Percentiles rank a stretch among this genome's conserved stretches.
Conservation (phyloP, 192 early-diverging fungal species). For the Umbelopsis ramanniana region DNA sequence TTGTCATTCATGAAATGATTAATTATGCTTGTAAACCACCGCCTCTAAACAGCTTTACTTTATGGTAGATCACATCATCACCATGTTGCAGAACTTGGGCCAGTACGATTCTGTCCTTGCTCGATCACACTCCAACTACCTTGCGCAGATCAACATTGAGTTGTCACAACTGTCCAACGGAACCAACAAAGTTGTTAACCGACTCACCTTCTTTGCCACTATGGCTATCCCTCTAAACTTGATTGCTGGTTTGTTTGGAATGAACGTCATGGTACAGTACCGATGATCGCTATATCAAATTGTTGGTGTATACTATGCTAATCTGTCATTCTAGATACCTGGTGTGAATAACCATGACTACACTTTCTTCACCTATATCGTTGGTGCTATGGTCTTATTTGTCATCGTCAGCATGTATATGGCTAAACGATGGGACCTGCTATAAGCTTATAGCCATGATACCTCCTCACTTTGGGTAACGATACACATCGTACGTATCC, state of each 20-base stretch:
- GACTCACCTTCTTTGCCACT: constrained; percentile 85
- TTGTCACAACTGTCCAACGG: constrained; percentile 74
- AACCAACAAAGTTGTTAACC: constrained; percentile 88
- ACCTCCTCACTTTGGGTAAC: not conserved
- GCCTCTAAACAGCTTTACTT: constrained; percentile 25
- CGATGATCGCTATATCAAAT: not conserved
- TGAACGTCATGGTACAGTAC: constrained; percentile 68
- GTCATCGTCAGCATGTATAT: constrained; percentile 14
- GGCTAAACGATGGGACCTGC: constrained; percentile 27
- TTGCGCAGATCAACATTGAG: constrained; percentile 79
- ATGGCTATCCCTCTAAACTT: constrained; percentile 91
- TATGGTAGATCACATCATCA: constrained; percentile 65
- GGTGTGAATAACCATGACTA: constrained; percentile 25
- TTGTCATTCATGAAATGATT: not conserved
- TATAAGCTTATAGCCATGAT: not conserved
- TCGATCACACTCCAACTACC: constrained; percentile 76
- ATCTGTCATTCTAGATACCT: not conserved
- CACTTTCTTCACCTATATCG: constrained; percentile 34
- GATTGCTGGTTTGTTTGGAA: constrained; percentile 69
- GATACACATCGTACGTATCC: not conserved
- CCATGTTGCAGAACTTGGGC: constrained; percentile 63
- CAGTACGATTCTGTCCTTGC: constrained; percentile 78
- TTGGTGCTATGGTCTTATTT: constrained; percentile 27
- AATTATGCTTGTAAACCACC: not conserved
- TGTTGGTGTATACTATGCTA: not conserved